Evolutionary conservation across 2,329 filamentous ascomycete species (phyloP).

Genomic region (Chalara sp.): DNA sequence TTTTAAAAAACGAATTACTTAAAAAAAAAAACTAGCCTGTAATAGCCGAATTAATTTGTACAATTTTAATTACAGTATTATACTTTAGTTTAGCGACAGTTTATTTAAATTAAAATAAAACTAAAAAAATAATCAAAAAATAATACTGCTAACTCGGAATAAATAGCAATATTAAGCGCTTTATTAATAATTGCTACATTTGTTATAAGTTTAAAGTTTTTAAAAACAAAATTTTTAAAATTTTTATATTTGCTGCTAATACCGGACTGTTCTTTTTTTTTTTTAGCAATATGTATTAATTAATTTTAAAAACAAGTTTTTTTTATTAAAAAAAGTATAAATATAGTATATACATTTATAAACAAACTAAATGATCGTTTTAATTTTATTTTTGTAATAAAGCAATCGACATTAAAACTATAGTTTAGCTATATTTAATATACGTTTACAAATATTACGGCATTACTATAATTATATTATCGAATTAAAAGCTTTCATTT

Average conservation of each 20-base stretch:
- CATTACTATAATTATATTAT: background rate
- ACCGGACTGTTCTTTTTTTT: no score
- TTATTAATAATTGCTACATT: background rate
- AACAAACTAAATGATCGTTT: background rate
- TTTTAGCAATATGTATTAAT: no score
- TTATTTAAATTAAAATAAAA: background rate
- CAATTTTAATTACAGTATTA: background rate
- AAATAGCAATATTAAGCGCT: background rate
- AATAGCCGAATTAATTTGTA: background rate
- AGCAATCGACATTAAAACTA: background rate
- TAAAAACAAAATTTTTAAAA: background rate
- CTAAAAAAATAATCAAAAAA: background rate
- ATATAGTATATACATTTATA: background rate
- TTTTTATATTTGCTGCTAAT: no score
- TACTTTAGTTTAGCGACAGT: background rate
- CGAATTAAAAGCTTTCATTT: background rate
- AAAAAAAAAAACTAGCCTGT: background rate
- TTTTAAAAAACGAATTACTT: no score
- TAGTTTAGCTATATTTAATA: background rate
- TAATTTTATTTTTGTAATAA: background rate
- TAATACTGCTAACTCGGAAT: background rate
- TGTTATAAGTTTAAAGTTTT: background rate
- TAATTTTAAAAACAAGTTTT: no score
- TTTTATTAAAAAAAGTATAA: background rate
- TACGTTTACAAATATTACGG: background rate